Conservation (phyloP, 129 eudicot genomes). For the Gnaphalium uliginosum region DNA sequence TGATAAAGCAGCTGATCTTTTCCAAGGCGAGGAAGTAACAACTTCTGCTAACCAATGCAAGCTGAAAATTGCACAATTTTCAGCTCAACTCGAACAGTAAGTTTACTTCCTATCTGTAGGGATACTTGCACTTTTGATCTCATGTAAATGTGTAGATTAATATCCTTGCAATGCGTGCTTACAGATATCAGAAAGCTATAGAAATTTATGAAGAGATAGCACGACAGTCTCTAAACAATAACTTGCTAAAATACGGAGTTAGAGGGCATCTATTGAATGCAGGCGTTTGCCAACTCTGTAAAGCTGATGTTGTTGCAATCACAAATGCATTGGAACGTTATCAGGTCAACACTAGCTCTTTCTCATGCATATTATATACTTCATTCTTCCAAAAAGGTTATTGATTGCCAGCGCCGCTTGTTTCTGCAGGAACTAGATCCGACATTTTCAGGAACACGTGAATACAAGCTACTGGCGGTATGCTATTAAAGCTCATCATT, state of each 20-base stretch:
- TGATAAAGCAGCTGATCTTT: slow-evolving; percentile 71
- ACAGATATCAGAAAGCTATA: slow-evolving; percentile 45
- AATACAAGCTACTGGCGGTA: slow-evolving; percentile 54
- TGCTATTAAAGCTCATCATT: slow-evolving; percentile 18
- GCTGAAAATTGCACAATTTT: slow-evolving; percentile 72
- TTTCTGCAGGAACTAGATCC: slow-evolving; percentile 65
- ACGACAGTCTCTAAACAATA: slow-evolving; percentile 48
- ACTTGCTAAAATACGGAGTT: slow-evolving; percentile 53
- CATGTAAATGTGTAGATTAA: neutral
- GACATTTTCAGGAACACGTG: slow-evolving; percentile 66
- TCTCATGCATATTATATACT: neutral
- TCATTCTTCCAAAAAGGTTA: neutral
- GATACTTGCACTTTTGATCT: slow-evolving; percentile 1
- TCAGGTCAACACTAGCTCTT: slow-evolving; percentile 34
- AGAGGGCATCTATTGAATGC: slow-evolving; percentile 61
- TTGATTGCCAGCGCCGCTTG: slow-evolving; percentile 13
- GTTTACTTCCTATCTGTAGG: slow-evolving; percentile 15
- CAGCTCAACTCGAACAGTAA: slow-evolving; percentile 72
- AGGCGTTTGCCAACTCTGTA: slow-evolving; percentile 59
- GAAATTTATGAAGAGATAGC: slow-evolving; percentile 57
- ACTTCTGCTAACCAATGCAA: slow-evolving; percentile 78
- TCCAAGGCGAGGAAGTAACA: slow-evolving; percentile 68
- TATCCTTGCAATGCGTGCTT: slow-evolving; percentile 11
- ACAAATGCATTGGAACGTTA: slow-evolving; percentile 55
- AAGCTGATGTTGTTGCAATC: slow-evolving; percentile 48